Conservation (phyloP, 352 stramenopile species). For the Globisporangium viniferum region DNA sequence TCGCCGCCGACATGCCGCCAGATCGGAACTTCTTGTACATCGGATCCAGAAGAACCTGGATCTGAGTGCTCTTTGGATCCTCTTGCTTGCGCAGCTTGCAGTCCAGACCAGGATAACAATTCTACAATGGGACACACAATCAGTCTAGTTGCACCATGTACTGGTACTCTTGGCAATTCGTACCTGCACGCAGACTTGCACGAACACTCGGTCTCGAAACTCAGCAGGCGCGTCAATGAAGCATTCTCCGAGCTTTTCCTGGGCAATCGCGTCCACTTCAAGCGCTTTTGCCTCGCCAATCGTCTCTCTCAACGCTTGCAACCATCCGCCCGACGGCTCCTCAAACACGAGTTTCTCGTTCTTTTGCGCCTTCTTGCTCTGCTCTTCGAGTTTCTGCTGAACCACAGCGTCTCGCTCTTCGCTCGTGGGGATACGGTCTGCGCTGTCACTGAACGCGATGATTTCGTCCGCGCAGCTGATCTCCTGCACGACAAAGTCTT, state of each 20-base stretch:
- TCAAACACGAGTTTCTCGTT: conserved; percentile 49
- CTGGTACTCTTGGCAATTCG: background rate
- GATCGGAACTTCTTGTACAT: conserved; percentile 66
- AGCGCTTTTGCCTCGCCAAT: conserved; percentile 19
- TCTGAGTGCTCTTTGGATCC: conserved; percentile 19
- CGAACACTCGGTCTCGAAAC: conserved; percentile 56
- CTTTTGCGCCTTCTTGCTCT: conserved; percentile 24
- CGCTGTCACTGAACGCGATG: conserved; percentile 30
- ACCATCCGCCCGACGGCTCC: conserved; percentile 49
- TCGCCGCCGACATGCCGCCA: conserved; percentile 44
- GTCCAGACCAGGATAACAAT: conserved; percentile 65
- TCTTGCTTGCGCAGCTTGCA: conserved; percentile 42
- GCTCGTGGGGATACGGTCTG: conserved; percentile 28
- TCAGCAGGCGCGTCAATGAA: conserved; percentile 36
- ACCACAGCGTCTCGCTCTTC: conserved; percentile 32
- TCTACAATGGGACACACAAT: conserved; percentile 21
- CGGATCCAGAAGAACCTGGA: conserved; percentile 56
- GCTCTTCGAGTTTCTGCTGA: conserved; percentile 25
- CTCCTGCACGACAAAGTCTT: conserved; percentile 75
- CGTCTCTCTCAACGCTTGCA: conserved; percentile 28
- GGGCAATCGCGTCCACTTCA: conserved; percentile 24
- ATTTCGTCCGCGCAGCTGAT: conserved; percentile 41
- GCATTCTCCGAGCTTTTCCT: conserved; percentile 18
- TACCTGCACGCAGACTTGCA: conserved; percentile 79
- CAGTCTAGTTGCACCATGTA: background rate